phyloP scores from a whole-genome alignment of 371 early-diverging fungal species.

The Apophysomyces elegans region DNA sequence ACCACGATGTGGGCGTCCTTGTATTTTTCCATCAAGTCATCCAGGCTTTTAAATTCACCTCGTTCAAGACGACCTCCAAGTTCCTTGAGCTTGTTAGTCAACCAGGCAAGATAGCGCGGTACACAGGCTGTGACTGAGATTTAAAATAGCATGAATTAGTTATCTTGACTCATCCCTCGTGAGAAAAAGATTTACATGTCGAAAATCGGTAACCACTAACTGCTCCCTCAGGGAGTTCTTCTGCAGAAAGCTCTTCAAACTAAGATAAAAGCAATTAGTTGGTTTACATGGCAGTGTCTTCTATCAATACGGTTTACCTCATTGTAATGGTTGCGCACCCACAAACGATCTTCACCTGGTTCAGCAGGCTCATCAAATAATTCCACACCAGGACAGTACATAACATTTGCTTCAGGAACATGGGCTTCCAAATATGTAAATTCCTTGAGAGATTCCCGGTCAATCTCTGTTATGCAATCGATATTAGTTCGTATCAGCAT shows the following conservation, averaged over 20 bases:
- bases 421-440: constrained; percentile 35
- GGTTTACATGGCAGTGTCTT: background rate
- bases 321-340: constrained; percentile 39
- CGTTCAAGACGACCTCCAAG: constrained; percentile 63
- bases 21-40: constrained; percentile 49
- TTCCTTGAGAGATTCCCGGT: constrained; percentile 35
- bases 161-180: constrained; percentile 3
- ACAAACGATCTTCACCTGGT: constrained; percentile 31
- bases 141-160: background rate
- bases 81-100: constrained; percentile 51
- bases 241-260: constrained; percentile 29
- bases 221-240: constrained; percentile 23
- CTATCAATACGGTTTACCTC: constrained; percentile 23
- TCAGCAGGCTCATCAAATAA: constrained; percentile 20
- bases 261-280: constrained; percentile 2
- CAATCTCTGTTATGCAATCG: constrained; percentile 27
- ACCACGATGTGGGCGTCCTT: constrained; percentile 59
- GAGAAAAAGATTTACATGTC: constrained; percentile 32
- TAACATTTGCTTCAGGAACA: constrained; percentile 42
- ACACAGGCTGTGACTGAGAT: constrained; percentile 36
- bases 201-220: constrained; percentile 36
- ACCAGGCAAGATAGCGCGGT: constrained; percentile 69
- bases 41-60: constrained; percentile 51
- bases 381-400: constrained; percentile 33
- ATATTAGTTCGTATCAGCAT: background rate